Evolutionary conservation across 257 asterid genomes (phyloP).

Genomic region (Solanum appendiculatum): DNA sequence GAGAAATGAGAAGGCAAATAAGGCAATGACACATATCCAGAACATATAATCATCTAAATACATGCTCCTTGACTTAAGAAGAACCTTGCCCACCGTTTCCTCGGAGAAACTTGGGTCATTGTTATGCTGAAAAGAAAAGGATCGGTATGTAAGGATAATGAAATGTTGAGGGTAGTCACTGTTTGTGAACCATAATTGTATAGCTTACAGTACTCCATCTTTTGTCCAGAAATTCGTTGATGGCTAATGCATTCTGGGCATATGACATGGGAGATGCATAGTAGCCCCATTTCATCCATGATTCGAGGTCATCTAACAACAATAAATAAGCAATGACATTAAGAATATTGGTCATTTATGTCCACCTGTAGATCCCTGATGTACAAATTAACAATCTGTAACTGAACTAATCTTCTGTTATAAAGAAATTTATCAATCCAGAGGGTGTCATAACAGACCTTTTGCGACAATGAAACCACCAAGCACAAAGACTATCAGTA

Average conservation of each 20-base stretch:
- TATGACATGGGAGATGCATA: constrained; percentile 25
- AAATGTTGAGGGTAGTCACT: background rate
- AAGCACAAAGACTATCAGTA: constrained; percentile 77
- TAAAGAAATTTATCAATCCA: background rate
- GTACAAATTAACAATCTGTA: background rate
- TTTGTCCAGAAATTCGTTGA: constrained; percentile 20
- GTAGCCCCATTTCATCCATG: constrained; percentile 25
- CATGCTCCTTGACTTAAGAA: constrained; percentile 85
- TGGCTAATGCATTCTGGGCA: constrained; percentile 24
- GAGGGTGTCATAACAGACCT: constrained; percentile 33
- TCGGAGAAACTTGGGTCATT: constrained; percentile 36
- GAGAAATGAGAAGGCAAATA: constrained; percentile 73
- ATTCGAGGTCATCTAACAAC: constrained; percentile 15
- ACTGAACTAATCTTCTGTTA: background rate
- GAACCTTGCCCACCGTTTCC: constrained; percentile 84
- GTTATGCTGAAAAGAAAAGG: constrained; percentile 39
- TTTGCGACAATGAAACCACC: constrained; percentile 87
- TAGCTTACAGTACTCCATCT: constrained; percentile 25
- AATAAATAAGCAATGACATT: background rate
- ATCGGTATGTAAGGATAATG: background rate
- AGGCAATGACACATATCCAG: constrained; percentile 72
- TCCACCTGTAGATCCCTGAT: background rate
- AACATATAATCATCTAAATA: constrained; percentile 64
- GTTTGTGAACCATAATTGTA: background rate
- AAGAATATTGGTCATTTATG: background rate